phyloP scores from a whole-genome alignment of 1,139 yeast genomes.

The Scheffersomyces insectosa region DNA sequence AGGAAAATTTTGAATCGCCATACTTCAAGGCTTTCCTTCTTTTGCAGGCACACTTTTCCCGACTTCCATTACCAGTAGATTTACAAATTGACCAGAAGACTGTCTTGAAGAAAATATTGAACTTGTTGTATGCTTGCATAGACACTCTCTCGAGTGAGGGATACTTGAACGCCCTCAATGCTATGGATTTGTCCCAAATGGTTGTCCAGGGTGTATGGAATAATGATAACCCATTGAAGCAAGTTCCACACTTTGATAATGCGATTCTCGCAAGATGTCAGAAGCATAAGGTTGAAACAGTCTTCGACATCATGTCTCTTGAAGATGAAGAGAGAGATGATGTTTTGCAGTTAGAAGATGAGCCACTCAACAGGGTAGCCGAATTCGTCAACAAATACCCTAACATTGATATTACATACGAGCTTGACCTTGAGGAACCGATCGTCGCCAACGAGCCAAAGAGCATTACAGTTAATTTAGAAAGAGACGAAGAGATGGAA shows the following conservation, averaged over 20 bases:
- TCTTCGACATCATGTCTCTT: constrained; percentile 81
- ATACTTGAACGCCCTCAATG: constrained; percentile 69
- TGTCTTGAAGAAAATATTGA: constrained; percentile 51
- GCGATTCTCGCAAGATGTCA: constrained; percentile 60
- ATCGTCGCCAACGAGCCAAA: constrained; percentile 48
- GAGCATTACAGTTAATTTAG: constrained; percentile 52
- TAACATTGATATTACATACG: constrained; percentile 69
- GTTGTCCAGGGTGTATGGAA: constrained; percentile 81
- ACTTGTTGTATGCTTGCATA: constrained; percentile 63
- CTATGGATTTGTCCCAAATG: constrained; percentile 91
- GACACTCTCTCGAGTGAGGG: constrained; percentile 85
- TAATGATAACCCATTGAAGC: constrained; percentile 77
- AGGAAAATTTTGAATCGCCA: constrained; percentile 50
- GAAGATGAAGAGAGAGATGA: constrained; percentile 77
- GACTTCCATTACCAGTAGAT: constrained; percentile 59
- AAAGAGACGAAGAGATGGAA: constrained; percentile 78
- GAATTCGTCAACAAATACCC: constrained; percentile 90
- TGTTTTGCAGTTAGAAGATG: constrained; percentile 56
- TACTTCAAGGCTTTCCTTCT: constrained; percentile 71
- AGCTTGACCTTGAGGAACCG: constrained; percentile 40
- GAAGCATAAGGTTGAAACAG: constrained; percentile 59
- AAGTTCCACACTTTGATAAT: constrained; percentile 69
- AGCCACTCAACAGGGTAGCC: constrained; percentile 64
- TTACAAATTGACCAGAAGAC: constrained; percentile 55
- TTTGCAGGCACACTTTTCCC: constrained; percentile 78